Percentiles rank a stretch among this genome's conserved stretches.
Conservation (phyloP, 1,139 yeast species). For the Blastobotrys serpentis region DNA sequence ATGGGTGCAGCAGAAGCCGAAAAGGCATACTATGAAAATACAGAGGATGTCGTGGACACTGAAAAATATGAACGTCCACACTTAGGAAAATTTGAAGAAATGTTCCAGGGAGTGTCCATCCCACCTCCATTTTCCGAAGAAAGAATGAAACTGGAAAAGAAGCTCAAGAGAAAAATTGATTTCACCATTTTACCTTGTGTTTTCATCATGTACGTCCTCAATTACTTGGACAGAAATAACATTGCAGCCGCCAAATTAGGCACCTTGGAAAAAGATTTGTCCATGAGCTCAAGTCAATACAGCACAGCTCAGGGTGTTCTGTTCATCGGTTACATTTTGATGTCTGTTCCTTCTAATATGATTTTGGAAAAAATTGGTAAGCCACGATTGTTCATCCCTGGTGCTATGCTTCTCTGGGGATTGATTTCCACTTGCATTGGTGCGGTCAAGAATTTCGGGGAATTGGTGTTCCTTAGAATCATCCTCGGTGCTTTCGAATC, state of each 20-base stretch:
- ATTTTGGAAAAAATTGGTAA: slow-evolving; percentile 47
- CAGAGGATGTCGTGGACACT: slow-evolving; percentile 3
- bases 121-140: slow-evolving; percentile 15
- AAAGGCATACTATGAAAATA: slow-evolving; percentile 1
- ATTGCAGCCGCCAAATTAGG: slow-evolving; percentile 61
- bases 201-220: slow-evolving; percentile 54
- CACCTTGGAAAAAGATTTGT: slow-evolving; percentile 54
- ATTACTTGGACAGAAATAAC: slow-evolving; percentile 59
- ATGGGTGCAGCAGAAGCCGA: no score
- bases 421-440: slow-evolving; percentile 59
- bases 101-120: slow-evolving; percentile 10
- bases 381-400: slow-evolving; percentile 49
- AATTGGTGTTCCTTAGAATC: slow-evolving; percentile 28
- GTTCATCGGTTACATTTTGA: slow-evolving; percentile 59
- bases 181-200: slow-evolving; percentile 56
- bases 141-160: slow-evolving; percentile 20
- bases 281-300: slow-evolving; percentile 50
- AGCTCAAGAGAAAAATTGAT: slow-evolving; percentile 50
- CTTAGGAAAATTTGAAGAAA: slow-evolving; percentile 11
- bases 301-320: slow-evolving; percentile 56
- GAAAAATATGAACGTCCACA: slow-evolving; percentile 14
- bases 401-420: slow-evolving; percentile 57
- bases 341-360: slow-evolving; percentile 59
- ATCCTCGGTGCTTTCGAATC: slow-evolving; percentile 36
- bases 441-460: slow-evolving; percentile 39